These are phyloP conservation scores for Huntiella decipiens DNA, from an alignment of 2,329 filamentous ascomycete species.

Conservation along the genomic window DNA sequence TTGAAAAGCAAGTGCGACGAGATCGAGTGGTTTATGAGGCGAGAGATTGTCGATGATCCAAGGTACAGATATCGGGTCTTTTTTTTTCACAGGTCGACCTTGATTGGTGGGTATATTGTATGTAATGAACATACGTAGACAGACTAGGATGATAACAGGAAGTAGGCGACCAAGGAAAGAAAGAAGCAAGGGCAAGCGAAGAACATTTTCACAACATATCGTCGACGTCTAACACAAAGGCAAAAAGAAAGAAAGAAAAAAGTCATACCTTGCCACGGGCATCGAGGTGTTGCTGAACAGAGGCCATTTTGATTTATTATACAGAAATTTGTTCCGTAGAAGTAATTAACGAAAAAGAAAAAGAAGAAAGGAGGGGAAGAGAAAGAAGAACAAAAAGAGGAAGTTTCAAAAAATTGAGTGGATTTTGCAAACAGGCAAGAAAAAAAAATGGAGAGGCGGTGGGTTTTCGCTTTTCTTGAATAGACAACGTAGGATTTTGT, in stretches of 20 bases:
- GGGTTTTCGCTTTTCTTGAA: background rate
- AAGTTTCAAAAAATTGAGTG: constrained; percentile 2
- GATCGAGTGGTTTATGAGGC: background rate
- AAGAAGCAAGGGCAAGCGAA: no score
- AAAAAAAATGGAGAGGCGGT: constrained; percentile 6
- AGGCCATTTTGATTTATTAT: constrained; percentile 25
- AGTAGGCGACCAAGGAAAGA: background rate
- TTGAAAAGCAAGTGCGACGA: background rate
- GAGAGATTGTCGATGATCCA: background rate
- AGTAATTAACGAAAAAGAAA: constrained; percentile 11
- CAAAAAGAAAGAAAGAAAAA: background rate
- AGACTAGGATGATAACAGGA: constrained; percentile 5
- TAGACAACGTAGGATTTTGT: no score
- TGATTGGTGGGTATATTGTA: no score
- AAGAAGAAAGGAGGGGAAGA: constrained; percentile 10
- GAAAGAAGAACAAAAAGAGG: constrained; percentile 3
- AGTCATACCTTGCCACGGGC: constrained; percentile 39
- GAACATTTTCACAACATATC: no score
- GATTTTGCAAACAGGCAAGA: constrained; percentile 6
- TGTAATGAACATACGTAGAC: no score
- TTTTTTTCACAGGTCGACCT: background rate
- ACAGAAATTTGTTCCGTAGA: constrained; percentile 3
- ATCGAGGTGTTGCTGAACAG: constrained; percentile 71
- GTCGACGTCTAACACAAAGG: no score
- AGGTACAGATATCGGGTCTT: background rate